These are phyloP conservation scores for Ogataea nonfermentans DNA, from an alignment of 805 yeast genomes.

Conservation along the genomic window DNA sequence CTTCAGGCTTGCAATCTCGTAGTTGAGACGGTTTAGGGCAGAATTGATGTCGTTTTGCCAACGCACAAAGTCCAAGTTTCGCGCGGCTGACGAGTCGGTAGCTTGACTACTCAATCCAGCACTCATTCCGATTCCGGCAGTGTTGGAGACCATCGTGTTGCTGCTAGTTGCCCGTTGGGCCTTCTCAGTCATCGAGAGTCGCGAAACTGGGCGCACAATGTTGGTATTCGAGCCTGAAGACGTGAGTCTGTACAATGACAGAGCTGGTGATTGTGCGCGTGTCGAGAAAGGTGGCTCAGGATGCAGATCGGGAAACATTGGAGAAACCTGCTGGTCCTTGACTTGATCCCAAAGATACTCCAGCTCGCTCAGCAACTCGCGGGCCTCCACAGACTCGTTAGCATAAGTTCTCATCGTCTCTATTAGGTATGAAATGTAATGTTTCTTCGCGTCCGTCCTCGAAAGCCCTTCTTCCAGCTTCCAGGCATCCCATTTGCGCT, in stretches of 20 bases:
- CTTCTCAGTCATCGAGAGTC: constrained; percentile 24
- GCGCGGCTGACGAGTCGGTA: constrained; percentile 20
- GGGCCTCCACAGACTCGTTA: constrained; percentile 61
- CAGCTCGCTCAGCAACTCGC: constrained; percentile 63
- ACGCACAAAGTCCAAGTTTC: constrained; percentile 40
- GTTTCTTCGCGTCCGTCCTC: constrained; percentile 69
- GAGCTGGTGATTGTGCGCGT: constrained; percentile 35
- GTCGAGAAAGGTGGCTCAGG: constrained; percentile 12
- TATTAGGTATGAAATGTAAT: constrained; percentile 64
- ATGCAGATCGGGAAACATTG: constrained; percentile 20
- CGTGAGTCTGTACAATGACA: constrained; percentile 33
- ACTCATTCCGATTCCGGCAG: constrained; percentile 8
- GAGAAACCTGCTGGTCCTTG: constrained; percentile 21
- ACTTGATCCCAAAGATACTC: constrained; percentile 76
- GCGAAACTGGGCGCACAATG: constrained; percentile 30
- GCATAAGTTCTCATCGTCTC: constrained; percentile 73
- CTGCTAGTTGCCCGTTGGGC: constrained; percentile 20
- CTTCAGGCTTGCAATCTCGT: constrained; percentile 35
- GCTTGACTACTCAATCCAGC: constrained; percentile 14
- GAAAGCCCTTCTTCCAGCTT: constrained; percentile 65
- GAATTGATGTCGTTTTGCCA: constrained; percentile 56
- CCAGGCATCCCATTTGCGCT: constrained; percentile 87
- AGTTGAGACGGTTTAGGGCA: constrained; percentile 43
- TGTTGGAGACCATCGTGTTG: constrained; percentile 19
- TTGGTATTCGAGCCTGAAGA: constrained; percentile 30